phyloP scores from a whole-genome alignment of 352 stramenopile genomes.

The Paralagenidium karlingii region DNA sequence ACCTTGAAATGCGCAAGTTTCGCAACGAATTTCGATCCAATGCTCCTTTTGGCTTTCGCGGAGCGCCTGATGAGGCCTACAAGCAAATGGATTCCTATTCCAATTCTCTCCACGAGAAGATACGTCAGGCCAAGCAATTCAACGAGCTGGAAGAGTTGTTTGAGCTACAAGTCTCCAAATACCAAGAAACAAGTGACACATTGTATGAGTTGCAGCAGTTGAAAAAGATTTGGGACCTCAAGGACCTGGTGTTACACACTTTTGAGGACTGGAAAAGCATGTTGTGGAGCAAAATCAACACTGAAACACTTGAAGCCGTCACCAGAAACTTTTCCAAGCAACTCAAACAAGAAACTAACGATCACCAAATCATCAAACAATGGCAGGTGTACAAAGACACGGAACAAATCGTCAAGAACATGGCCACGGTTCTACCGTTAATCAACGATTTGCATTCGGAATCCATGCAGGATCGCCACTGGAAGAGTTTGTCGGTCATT shows the following conservation, averaged over 20 bases:
- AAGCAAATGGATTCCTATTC: conserved; percentile 72
- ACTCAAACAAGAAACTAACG: conserved; percentile 65
- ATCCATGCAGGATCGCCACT: conserved; percentile 91
- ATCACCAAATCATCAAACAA: conserved; percentile 76
- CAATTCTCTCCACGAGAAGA: conserved; percentile 51
- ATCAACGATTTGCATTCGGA: conserved; percentile 94
- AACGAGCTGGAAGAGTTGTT: conserved; percentile 82
- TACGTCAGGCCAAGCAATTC: conserved; percentile 71
- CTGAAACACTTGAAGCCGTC: conserved; percentile 62
- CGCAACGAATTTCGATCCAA: conserved; percentile 89
- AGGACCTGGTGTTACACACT: conserved; percentile 63
- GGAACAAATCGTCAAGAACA: conserved; percentile 81
- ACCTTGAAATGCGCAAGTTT: conserved; percentile 90
- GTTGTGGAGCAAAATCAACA: conserved; percentile 74
- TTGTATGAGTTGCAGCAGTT: conserved; percentile 78
- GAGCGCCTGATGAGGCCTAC: conserved; percentile 73
- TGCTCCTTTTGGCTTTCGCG: conserved; percentile 90
- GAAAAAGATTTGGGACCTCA: conserved; percentile 82
- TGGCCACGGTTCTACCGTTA: conserved; percentile 71
- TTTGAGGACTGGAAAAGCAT: conserved; percentile 81
- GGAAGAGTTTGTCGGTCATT: conserved; percentile 77
- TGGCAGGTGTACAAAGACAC: conserved; percentile 85
- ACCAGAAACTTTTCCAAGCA: conserved; percentile 78
- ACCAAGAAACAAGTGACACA: conserved; percentile 82
- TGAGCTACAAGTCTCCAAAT: conserved; percentile 78